A percentile compares a stretch with the other conserved stretches of the same genome.
These are phyloP conservation scores for Kodamaea kaohsiungensis DNA, from an alignment of 805 yeast genomes.

Conservation along the genomic window DNA sequence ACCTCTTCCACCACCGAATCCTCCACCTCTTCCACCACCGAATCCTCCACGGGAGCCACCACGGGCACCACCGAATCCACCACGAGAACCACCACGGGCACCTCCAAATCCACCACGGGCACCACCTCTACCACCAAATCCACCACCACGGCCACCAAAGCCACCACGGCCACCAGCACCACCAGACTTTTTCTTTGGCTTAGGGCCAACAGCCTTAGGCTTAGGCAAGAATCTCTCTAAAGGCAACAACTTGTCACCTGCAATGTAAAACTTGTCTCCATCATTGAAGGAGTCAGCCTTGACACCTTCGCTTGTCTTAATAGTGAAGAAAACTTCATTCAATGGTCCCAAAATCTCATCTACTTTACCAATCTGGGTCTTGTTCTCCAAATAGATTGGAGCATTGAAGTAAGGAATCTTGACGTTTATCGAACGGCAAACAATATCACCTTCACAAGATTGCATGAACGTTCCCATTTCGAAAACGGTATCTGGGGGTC, in stretches of 20 bases:
- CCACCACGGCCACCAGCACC: conserved; percentile 53
- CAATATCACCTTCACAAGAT: conserved; percentile 95
- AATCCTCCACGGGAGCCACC: conserved; percentile 32
- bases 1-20: conserved; percentile 44
- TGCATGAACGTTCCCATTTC: conserved; percentile 95
- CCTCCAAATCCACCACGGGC: conserved; percentile 28
- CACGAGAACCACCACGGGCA: conserved; percentile 35
- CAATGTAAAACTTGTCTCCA: conserved; percentile 95
- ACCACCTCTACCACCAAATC: conserved; percentile 33
- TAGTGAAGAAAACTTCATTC: conserved; percentile 96
- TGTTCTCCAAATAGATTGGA: conserved; percentile 94
- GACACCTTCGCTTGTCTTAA: conserved; percentile 95
- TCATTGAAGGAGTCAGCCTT: conserved; percentile 90
- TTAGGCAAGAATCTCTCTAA: conserved; percentile 96
- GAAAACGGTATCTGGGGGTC: conserved; percentile 93
- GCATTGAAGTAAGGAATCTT: conserved; percentile 98
- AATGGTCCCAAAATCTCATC: conserved; percentile 98
- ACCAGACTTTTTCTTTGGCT: conserved; percentile 70
- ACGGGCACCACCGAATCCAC: conserved; percentile 28
- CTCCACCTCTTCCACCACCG: conserved; percentile 48
- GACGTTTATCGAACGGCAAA: conserved; percentile 90
- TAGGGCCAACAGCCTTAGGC: conserved; percentile 86
- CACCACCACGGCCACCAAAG: conserved; percentile 40
- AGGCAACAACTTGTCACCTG: conserved; percentile 92
- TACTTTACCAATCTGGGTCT: conserved; percentile 93